Evolutionary conservation across 345 rosid genomes (phyloP).

Genomic region (Boechera stricta): DNA sequence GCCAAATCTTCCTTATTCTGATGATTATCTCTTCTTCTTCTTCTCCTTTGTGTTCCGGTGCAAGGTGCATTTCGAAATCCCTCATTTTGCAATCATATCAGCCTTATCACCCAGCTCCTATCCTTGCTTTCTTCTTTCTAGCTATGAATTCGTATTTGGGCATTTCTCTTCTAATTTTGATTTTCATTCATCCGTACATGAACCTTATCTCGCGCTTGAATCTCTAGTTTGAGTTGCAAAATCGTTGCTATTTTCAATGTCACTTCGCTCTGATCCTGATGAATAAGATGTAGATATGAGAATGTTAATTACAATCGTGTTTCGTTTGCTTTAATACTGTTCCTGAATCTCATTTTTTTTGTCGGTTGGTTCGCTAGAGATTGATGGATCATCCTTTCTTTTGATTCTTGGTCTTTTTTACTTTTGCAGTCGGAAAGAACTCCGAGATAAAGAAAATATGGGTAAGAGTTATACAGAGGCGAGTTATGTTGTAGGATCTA

Average conservation of each 20-base stretch:
- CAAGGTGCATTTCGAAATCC: constrained; percentile 9
- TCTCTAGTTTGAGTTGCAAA: neutral
- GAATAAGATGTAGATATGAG: too few relatives aligned
- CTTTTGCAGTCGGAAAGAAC: constrained; percentile 65
- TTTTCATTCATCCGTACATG: neutral
- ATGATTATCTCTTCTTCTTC: constrained; percentile 16
- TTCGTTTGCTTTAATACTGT: neutral
- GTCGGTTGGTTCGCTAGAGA: neutral
- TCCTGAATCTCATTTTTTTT: neutral
- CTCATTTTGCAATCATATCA: neutral
- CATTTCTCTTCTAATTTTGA: neutral
- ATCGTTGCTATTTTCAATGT: neutral
- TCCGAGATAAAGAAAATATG: constrained; percentile 53
- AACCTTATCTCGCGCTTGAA: neutral
- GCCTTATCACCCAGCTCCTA: neutral
- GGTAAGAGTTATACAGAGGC: constrained; percentile 30
- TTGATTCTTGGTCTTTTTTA: neutral
- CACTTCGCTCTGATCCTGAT: neutral
- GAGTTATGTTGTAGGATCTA: constrained; percentile 46
- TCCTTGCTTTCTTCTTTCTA: neutral
- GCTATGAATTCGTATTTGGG: neutral
- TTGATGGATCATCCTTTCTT: neutral
- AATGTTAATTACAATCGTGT: neutral
- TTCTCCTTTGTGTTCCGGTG: constrained; percentile 29
- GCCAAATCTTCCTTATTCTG: constrained; percentile 33